Base-by-base conservation (phyloP, 2,329 filamentous ascomycete species). In the Chrysosphaeria jannelii region DNA sequence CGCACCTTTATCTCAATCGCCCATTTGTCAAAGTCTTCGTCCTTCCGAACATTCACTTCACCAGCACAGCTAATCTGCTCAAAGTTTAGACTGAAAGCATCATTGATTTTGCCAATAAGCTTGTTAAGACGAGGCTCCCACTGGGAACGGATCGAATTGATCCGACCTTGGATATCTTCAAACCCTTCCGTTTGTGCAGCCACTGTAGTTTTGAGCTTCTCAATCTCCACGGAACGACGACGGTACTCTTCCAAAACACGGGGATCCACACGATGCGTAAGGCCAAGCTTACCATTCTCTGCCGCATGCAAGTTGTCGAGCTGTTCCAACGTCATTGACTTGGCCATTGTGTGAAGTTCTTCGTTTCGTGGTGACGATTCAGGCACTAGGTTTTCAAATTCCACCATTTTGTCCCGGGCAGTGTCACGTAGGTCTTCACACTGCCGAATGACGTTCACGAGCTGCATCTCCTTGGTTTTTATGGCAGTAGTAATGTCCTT, bases 1-100 rank as follows among this genome's bases (percentile, higher is more conserved):
- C 79, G 88, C 40, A 97, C 85, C 42, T 70, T 68, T 39, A 97
- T 88, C 39, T 89, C 68, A 29, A 97, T 68, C 1, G 75, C 67
- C 85, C 85, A 97, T 29, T 71, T 62, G 27, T 88, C 75, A 45
- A 93, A 97, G 39, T 93, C 76, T 39, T 93, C 76, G 33, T 78
- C 72, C 42, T 93, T 93, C 50, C 79, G 58, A 4, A 97, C 53
- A 29, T 57, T 57, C 4, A 97, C 78, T 43, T 93, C 74, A 17
- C 85, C 85, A 5, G 79, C 79, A 41, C 85, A 93, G 32, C 68
- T 76, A 38, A 97, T 93, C 40, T 81, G 69, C 36, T 75, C 63
- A 41, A 97, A 93, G 36, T 90, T 93, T 41, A 81, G 69, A 5
- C 70, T 64, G 42, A 97, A 97, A 0, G 79, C 79, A 23, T 75